Conservation (phyloP, 1,139 yeast genomes). For the Candida pseudocylindracea region DNA sequence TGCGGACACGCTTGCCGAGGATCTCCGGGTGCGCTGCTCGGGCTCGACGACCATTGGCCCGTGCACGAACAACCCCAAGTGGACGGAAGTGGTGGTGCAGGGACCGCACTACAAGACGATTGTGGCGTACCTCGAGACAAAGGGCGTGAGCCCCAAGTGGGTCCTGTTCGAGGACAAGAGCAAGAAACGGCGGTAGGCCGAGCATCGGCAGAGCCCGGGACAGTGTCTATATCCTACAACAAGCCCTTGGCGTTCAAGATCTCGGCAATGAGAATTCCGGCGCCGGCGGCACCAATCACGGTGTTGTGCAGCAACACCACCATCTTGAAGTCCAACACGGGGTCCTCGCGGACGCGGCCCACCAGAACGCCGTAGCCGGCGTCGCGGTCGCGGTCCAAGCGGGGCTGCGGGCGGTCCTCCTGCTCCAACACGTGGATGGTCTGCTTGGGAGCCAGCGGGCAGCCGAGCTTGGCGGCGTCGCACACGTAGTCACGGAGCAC, state of each 20-base stretch:
- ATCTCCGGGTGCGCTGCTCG: conserved; percentile 59
- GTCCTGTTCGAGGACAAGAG: neutral
- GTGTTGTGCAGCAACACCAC: conserved; percentile 94
- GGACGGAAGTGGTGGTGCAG: conserved; percentile 60
- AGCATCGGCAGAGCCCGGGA: neutral
- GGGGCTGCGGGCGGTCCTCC: conserved; percentile 90
- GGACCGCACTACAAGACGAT: conserved; percentile 47
- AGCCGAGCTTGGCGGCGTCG: conserved; percentile 57
- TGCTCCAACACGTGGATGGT: conserved; percentile 85
- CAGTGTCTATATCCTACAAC: conserved; percentile 15
- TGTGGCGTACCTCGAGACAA: too few relatives aligned
- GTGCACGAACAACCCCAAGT: conserved; percentile 27
- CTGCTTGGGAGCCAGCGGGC: conserved; percentile 84
- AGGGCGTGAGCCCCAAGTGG: too few relatives aligned
- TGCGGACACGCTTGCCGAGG: conserved; percentile 42
- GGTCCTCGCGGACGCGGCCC: conserved; percentile 86
- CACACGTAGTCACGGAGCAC: conserved; percentile 57
- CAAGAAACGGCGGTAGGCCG: neutral
- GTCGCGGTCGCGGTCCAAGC: conserved; percentile 92
- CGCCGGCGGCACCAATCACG: conserved; percentile 96
- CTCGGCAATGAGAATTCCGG: conserved; percentile 95
- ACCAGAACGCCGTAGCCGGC: conserved; percentile 88
- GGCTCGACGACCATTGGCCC: conserved; percentile 65
- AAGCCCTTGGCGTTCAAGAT: conserved; percentile 56
- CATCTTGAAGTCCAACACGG: conserved; percentile 86